Conservation (phyloP, 768 basidiomycete genomes). For the Plicaturopsis crispa region DNA sequence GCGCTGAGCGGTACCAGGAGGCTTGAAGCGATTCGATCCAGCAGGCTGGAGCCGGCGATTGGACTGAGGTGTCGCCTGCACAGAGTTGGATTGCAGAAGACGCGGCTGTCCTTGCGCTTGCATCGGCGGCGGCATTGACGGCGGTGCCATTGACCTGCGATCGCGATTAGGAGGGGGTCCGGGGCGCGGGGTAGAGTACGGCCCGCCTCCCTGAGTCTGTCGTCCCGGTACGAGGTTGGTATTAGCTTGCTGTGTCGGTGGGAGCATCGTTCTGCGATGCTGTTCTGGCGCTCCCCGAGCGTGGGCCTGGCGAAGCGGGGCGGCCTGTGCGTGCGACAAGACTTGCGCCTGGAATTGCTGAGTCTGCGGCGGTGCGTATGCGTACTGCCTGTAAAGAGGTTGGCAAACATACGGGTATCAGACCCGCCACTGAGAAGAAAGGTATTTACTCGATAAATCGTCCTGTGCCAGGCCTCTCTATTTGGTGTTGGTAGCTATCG, state of each 20-base stretch:
- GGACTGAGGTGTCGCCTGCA: neutral
- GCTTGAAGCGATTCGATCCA: slow-evolving; percentile 22
- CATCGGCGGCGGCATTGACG: too few relatives aligned
- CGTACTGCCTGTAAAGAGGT: slow-evolving; percentile 46
- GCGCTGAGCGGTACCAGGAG: slow-evolving; percentile 8
- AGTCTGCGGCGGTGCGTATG: slow-evolving; percentile 46
- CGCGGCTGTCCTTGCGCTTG: neutral
- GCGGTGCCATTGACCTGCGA: slow-evolving; percentile 62
- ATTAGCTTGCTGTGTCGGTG: slow-evolving; percentile 17
- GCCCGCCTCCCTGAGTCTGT: too few relatives aligned
- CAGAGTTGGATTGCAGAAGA: neutral
- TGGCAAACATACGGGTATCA: neutral
- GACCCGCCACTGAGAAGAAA: slow-evolving; percentile 3
- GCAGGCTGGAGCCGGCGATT: slow-evolving; percentile 3
- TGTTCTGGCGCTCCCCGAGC: slow-evolving; percentile 7
- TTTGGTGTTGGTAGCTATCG: slow-evolving; percentile 5
- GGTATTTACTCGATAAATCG: slow-evolving; percentile 39
- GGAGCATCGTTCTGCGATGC: slow-evolving; percentile 8
- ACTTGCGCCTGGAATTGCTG: slow-evolving; percentile 30
- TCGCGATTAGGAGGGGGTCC: too few relatives aligned
- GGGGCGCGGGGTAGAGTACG: too few relatives aligned
- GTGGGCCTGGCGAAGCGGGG: slow-evolving; percentile 19
- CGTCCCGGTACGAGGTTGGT: too few relatives aligned
- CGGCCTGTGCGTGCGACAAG: slow-evolving; percentile 34
- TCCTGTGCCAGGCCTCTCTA: slow-evolving; percentile 41